Conservation (phyloP, 345 rosid genomes). For the Brassica incana region DNA sequence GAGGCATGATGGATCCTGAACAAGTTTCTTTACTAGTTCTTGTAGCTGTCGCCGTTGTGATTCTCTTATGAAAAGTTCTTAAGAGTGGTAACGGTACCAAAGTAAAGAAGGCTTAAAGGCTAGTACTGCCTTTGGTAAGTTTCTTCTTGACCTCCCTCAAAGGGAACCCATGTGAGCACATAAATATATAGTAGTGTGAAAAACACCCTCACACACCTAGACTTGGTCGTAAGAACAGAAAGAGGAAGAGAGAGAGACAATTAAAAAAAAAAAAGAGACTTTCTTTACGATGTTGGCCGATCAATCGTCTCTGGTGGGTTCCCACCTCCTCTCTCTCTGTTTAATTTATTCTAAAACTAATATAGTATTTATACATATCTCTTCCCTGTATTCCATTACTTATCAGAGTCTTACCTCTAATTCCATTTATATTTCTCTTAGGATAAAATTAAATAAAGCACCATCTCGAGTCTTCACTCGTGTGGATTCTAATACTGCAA, state of each 20-base stretch:
- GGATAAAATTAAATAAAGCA: conserved; percentile 21
- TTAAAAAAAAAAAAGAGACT: conserved; percentile 3
- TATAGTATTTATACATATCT: conserved; percentile 35
- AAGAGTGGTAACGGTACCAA: conserved; percentile 7
- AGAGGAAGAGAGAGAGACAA: conserved; percentile 29
- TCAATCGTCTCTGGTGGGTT: conserved; percentile 44
- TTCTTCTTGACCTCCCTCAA: conserved; percentile 48
- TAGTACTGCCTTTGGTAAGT: conserved; percentile 38
- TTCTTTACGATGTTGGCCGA: conserved; percentile 43
- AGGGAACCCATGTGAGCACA: conserved; percentile 51
- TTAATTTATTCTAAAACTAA: conserved; percentile 21
- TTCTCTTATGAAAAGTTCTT: conserved; percentile 18
- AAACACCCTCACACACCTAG: conserved; percentile 21
- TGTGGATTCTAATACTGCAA: conserved; percentile 34
- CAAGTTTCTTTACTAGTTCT: conserved; percentile 21
- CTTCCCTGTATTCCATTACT: conserved; percentile 38
- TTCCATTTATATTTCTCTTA: conserved; percentile 6
- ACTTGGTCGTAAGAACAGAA: conserved; percentile 26
- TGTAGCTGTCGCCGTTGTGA: conserved; percentile 18
- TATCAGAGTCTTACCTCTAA: conserved; percentile 39
- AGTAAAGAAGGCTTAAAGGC: conserved; percentile 34
- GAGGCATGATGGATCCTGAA: conserved; percentile 45
- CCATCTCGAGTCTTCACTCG: conserved; percentile 24
- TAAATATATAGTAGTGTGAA: conserved; percentile 51
- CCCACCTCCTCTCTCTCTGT: conserved; percentile 29